Evolutionary conservation across 768 basidiomycete genomes (phyloP).

Genomic region (Leccinum subtestaceum): DNA sequence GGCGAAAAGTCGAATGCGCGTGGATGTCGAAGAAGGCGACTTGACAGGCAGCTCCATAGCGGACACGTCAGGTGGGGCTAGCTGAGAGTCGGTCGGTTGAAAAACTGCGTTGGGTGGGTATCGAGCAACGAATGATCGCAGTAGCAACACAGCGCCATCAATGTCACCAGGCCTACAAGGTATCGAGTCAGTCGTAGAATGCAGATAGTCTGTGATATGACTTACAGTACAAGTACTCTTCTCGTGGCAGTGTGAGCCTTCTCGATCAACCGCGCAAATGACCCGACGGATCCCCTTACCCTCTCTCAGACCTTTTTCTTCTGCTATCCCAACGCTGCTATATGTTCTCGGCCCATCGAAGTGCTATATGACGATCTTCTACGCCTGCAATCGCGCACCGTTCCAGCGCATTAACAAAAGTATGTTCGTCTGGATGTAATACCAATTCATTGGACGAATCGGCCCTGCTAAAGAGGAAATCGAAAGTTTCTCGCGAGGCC

Average conservation of each 20-base stretch:
- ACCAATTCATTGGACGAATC: slow-evolving; percentile 6
- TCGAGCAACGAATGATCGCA: slow-evolving; percentile 58
- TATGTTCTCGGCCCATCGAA: slow-evolving; percentile 54
- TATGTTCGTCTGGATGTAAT: slow-evolving; percentile 48
- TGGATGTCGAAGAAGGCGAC: slow-evolving; percentile 3
- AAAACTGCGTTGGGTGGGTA: slow-evolving; percentile 62
- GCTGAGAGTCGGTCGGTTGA: slow-evolving; percentile 25
- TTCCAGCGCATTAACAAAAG: slow-evolving; percentile 67
- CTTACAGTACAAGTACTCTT: slow-evolving; percentile 60
- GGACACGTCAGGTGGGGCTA: background rate
- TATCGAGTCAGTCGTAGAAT: background rate
- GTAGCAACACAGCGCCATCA: slow-evolving; percentile 50
- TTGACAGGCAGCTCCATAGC: background rate
- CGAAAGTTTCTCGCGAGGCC: slow-evolving; percentile 47
- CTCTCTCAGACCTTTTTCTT: slow-evolving; percentile 36
- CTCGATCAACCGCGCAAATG: slow-evolving; percentile 56
- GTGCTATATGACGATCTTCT: slow-evolving; percentile 46
- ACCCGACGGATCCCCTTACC: slow-evolving; percentile 19
- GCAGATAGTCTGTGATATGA: slow-evolving; percentile 4
- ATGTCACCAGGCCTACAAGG: slow-evolving; percentile 45
- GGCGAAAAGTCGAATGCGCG: slow-evolving; percentile 20
- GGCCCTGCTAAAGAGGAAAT: slow-evolving; percentile 44
- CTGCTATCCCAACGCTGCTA: slow-evolving; percentile 66
- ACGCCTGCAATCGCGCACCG: slow-evolving; percentile 46
- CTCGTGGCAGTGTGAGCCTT: slow-evolving; percentile 68